Conservation (phyloP, 2,329 filamentous ascomycete genomes). For the Aureobasidium sp. region DNA sequence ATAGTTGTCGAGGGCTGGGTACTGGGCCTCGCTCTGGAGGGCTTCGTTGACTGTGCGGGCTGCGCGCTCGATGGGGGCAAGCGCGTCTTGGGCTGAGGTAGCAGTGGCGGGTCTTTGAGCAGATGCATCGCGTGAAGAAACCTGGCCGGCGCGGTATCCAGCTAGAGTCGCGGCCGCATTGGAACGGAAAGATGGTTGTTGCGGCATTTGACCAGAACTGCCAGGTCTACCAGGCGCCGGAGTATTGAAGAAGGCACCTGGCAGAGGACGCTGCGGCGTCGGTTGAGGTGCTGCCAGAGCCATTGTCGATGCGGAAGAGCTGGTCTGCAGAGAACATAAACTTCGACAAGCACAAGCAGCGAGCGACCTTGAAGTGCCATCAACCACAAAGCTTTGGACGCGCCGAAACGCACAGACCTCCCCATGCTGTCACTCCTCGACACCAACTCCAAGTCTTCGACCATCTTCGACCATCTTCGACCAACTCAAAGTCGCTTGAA, state of each 20-base stretch:
- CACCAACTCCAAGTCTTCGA: background rate
- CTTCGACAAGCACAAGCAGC: background rate
- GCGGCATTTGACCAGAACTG: conserved; percentile 2
- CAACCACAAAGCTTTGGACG: conserved; percentile 5
- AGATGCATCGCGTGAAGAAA: conserved; percentile 11
- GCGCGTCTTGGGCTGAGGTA: background rate
- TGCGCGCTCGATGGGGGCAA: conserved; percentile 61
- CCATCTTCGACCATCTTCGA: background rate
- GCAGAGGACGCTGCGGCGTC: conserved; percentile 64
- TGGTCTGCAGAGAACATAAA: background rate
- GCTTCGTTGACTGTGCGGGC: conserved; percentile 75
- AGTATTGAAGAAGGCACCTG: conserved; percentile 68
- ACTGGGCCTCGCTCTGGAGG: conserved; percentile 66
- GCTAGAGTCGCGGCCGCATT: conserved; percentile 21
- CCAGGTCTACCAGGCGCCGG: conserved; percentile 45
- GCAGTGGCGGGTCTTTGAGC: background rate
- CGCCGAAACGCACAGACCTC: background rate
- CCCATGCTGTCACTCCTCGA: background rate
- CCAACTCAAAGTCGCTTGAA: background rate
- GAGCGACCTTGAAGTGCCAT: background rate
- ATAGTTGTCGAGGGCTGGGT: conserved; percentile 83
- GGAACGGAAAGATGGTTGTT: conserved; percentile 24
- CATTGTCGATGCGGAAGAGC: conserved; percentile 31
- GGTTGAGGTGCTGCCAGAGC: conserved; percentile 40
- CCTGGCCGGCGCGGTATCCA: conserved; percentile 17